Conservation (phyloP, 176 grass and related monocot species). For the Ananas comosus region DNA sequence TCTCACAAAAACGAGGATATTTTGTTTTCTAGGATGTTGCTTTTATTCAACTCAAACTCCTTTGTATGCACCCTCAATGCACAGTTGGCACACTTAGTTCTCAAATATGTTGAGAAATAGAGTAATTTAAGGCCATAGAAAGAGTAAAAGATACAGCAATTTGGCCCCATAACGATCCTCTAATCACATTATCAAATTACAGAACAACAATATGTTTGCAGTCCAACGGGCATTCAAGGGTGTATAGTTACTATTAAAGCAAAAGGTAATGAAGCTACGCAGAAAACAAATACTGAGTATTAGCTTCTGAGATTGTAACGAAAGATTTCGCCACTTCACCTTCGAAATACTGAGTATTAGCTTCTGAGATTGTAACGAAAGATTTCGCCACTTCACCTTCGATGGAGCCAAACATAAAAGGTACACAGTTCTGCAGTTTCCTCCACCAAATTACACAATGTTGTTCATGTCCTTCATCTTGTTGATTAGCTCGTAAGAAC, state of each 20-base stretch:
- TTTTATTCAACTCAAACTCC: too few relatives aligned
- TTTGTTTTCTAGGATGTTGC: too few relatives aligned
- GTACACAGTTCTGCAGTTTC: background rate
- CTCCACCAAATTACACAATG: background rate
- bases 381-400: background rate
- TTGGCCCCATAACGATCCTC: too few relatives aligned
- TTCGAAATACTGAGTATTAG: background rate
- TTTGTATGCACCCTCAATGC: too few relatives aligned
- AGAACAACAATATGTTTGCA: too few relatives aligned
- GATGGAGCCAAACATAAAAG: background rate
- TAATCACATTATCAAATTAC: too few relatives aligned
- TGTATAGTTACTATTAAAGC: background rate
- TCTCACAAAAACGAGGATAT: too few relatives aligned
- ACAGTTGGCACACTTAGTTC: too few relatives aligned
- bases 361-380: background rate
- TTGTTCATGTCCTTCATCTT: background rate
- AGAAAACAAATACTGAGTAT: background rate
- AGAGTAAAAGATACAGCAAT: too few relatives aligned
- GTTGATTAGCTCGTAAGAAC: background rate
- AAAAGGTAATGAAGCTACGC: background rate
- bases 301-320: background rate
- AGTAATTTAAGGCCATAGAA: too few relatives aligned
- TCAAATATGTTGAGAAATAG: too few relatives aligned
- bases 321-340: background rate
- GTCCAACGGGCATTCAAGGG: too few relatives aligned